phyloP scores from a whole-genome alignment of 2,329 filamentous ascomycete genomes.

The Cordyceps pruinosa region DNA sequence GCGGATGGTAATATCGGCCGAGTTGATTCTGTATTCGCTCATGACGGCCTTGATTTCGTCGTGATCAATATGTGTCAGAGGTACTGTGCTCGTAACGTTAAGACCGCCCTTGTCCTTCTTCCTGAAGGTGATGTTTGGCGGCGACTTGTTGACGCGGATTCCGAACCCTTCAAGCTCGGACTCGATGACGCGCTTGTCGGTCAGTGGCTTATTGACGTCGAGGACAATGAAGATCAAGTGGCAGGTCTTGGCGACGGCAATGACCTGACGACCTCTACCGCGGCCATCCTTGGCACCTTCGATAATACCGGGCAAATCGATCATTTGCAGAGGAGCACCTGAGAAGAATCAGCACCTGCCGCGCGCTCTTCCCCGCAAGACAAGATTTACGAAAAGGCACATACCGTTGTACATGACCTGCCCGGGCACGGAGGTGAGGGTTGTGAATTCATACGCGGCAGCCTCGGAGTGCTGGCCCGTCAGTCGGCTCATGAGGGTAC shows the following conservation, averaged over 20 bases:
- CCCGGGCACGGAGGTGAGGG: slow-evolving; percentile 91
- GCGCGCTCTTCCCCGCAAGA: neutral
- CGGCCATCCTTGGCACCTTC: slow-evolving; percentile 98
- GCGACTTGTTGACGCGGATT: slow-evolving; percentile 93
- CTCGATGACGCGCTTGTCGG: slow-evolving; percentile 95
- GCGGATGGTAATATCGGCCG: slow-evolving; percentile 93
- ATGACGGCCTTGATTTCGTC: slow-evolving; percentile 98
- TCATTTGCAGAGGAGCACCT: slow-evolving; percentile 92
- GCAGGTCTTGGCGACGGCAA: slow-evolving; percentile 97
- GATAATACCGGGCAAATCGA: slow-evolving; percentile 97
- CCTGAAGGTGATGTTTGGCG: slow-evolving; percentile 97
- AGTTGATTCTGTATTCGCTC: slow-evolving; percentile 93
- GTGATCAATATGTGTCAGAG: slow-evolving; percentile 83
- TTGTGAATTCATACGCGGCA: slow-evolving; percentile 97
- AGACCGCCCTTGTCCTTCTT: slow-evolving; percentile 99
- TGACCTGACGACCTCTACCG: slow-evolving; percentile 94
- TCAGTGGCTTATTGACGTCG: slow-evolving; percentile 96
- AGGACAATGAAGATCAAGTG: slow-evolving; percentile 98
- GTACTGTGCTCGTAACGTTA: slow-evolving; percentile 90
- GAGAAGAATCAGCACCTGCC: slow-evolving; percentile 2
- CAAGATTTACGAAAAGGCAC: slow-evolving; percentile 14
- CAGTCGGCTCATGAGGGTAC: slow-evolving; percentile 89
- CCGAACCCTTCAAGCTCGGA: slow-evolving; percentile 93
- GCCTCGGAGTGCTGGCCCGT: slow-evolving; percentile 97
- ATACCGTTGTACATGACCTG: slow-evolving; percentile 88